A percentile compares a stretch with the other conserved stretches of the same genome.
Evolutionary conservation across 2,329 filamentous ascomycete genomes (phyloP).

Genomic region (Nemania sp.): DNA sequence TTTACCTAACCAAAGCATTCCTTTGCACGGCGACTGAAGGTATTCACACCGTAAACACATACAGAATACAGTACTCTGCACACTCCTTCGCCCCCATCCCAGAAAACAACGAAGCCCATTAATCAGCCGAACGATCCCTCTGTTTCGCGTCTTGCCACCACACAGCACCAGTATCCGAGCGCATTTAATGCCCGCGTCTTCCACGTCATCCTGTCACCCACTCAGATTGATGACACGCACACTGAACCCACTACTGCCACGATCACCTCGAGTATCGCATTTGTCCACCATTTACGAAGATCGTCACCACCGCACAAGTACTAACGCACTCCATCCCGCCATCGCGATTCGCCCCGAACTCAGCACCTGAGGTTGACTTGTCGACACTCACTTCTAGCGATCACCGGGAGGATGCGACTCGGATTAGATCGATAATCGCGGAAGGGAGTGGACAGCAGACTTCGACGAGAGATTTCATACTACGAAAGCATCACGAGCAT

Average conservation of each 20-base stretch:
- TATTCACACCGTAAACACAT: background rate
- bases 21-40: conserved; percentile 13
- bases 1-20: conserved; percentile 31
- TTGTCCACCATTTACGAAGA: background rate
- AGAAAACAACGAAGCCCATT: background rate
- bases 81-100: background rate
- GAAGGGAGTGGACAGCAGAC: conserved; percentile 39
- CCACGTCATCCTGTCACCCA: conserved; percentile 36
- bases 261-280: conserved; percentile 18
- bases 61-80: background rate
- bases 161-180: conserved; percentile 20
- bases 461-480: conserved; percentile 11
- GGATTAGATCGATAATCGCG: conserved; percentile 35
- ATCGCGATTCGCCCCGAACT: conserved; percentile 12
- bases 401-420: conserved; percentile 39
- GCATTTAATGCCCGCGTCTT: conserved; percentile 35
- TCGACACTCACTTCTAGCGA: conserved; percentile 20
- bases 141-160: conserved; percentile 18
- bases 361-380: conserved; percentile 19
- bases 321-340: conserved; percentile 1
- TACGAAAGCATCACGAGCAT: conserved; percentile 9
- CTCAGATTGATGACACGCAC: conserved; percentile 35
- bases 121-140: conserved; percentile 16
- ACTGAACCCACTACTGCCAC: conserved; percentile 28
- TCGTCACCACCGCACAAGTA: conserved; percentile 12